phyloP scores from a whole-genome alignment of 1,139 yeast species.

The Ogataea hybrid region DNA sequence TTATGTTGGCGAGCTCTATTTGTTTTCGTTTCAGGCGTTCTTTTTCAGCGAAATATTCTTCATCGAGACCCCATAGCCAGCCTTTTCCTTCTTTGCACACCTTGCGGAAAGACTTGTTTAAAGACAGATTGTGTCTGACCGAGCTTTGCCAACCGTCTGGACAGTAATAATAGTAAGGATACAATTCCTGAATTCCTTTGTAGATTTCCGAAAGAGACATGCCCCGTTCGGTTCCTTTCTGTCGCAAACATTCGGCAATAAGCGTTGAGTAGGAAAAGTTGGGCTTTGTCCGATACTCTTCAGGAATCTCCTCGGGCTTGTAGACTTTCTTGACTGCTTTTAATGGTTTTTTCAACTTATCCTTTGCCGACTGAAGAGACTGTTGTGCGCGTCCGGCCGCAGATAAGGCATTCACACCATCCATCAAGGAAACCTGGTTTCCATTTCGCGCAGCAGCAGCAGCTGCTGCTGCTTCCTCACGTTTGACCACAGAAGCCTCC shows the following conservation, averaged over 20 bases:
- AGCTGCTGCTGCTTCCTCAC: slow-evolving; percentile 27
- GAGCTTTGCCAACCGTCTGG: slow-evolving; percentile 98
- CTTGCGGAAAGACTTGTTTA: slow-evolving; percentile 80
- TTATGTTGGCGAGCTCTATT: slow-evolving; percentile 42
- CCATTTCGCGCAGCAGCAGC: slow-evolving; percentile 20
- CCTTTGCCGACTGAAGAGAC: slow-evolving; percentile 30
- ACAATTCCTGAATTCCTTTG: slow-evolving; percentile 79
- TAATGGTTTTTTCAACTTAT: slow-evolving; percentile 44
- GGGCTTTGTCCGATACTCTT: slow-evolving; percentile 81
- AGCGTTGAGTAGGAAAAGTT: slow-evolving; percentile 73
- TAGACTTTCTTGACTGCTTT: slow-evolving; percentile 60
- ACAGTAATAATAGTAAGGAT: slow-evolving; percentile 89
- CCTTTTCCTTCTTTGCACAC: slow-evolving; percentile 81
- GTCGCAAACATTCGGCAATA: slow-evolving; percentile 74
- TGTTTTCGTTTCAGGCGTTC: slow-evolving; percentile 73
- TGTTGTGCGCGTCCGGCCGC: slow-evolving; percentile 28
- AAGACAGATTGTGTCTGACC: slow-evolving; percentile 81
- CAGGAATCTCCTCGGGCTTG: slow-evolving; percentile 78
- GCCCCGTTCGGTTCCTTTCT: slow-evolving; percentile 62
- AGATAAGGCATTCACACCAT: slow-evolving; percentile 15
- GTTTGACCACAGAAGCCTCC: slow-evolving; percentile 27
- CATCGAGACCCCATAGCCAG: slow-evolving; percentile 92
- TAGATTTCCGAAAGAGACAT: slow-evolving; percentile 84
- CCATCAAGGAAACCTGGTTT: slow-evolving; percentile 9
- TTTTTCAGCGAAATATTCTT: slow-evolving; percentile 74